Conservation (phyloP, 2,329 filamentous ascomycete genomes). For the Ceratocystis colombiana region DNA sequence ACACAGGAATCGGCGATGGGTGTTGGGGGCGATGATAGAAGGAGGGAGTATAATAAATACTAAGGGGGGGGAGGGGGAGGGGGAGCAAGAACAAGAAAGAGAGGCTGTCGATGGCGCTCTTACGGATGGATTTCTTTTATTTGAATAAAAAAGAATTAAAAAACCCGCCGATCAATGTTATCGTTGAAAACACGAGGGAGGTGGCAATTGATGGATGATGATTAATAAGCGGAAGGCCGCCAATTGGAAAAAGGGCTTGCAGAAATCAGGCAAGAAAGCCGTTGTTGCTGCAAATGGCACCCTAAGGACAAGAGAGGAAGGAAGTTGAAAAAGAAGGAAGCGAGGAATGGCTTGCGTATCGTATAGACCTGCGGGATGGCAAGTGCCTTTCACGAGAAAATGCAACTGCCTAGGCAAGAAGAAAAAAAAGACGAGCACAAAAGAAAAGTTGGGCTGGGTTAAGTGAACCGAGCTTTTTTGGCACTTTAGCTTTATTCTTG, state of each 20-base stretch:
- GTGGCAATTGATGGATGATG: conserved; percentile 7
- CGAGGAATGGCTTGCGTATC: background rate
- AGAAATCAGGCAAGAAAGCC: too few relatives aligned
- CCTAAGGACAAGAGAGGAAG: background rate
- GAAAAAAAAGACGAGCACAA: background rate
- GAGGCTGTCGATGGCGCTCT: background rate
- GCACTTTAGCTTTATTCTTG: conserved; percentile 1
- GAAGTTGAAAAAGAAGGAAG: background rate
- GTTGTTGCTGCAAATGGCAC: too few relatives aligned
- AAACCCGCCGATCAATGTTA: background rate
- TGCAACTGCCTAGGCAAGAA: background rate
- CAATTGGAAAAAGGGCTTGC: background rate
- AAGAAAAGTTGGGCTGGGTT: too few relatives aligned
- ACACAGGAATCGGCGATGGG: background rate
- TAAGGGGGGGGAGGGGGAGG: background rate
- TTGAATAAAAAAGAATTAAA: background rate
- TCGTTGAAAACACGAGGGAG: background rate
- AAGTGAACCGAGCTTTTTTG: background rate
- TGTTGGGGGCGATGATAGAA: background rate
- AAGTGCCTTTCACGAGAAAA: conserved; percentile 5
- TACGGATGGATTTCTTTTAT: background rate
- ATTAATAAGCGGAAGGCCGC: conserved; percentile 7
- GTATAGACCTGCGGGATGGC: background rate
- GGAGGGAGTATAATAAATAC: conserved; percentile 8
- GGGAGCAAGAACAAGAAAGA: background rate